Evolutionary conservation across 495 filamentous ascomycete species (phyloP).

Genomic region (Daldinia bambusicola): DNA sequence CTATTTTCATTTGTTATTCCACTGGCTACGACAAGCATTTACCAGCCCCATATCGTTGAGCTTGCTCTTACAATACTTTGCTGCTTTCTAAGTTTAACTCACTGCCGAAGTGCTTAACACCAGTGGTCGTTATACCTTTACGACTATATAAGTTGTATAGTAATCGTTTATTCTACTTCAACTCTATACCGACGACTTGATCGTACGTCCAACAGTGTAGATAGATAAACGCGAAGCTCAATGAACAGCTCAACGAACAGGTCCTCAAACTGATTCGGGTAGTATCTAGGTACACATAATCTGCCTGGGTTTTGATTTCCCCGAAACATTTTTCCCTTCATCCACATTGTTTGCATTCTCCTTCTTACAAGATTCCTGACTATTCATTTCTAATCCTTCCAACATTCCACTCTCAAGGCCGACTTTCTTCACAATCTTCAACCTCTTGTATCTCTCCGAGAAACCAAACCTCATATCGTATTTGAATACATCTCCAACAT

Average conservation of each 20-base stretch:
- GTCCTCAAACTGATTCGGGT: not conserved
- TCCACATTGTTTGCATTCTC: not conserved
- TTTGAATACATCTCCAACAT: not conserved
- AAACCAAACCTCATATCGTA: not conserved
- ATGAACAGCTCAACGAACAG: not conserved
- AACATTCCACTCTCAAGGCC: not conserved
- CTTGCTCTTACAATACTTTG: not conserved
- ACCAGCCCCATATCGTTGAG: not conserved
- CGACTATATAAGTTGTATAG: not conserved
- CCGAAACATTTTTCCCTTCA: not conserved
- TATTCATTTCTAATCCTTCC: not conserved
- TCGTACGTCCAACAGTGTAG: not conserved
- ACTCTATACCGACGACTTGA: not conserved
- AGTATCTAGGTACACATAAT: not conserved
- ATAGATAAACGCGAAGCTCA: not conserved
- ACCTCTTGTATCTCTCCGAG: not conserved
- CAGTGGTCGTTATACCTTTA: not conserved
- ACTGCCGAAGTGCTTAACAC: not conserved
- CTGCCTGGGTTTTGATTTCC: not conserved
- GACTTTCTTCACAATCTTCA: not conserved
- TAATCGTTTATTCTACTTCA: not conserved
- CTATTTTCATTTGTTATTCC: not conserved
- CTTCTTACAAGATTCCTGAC: not conserved
- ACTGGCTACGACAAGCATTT: not conserved
- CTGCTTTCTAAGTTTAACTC: not conserved